Evolutionary conservation across 805 yeast species (phyloP), one percentile per base, ranked within the genome.

Genomic region (Yamadazyma insecticola): DNA sequence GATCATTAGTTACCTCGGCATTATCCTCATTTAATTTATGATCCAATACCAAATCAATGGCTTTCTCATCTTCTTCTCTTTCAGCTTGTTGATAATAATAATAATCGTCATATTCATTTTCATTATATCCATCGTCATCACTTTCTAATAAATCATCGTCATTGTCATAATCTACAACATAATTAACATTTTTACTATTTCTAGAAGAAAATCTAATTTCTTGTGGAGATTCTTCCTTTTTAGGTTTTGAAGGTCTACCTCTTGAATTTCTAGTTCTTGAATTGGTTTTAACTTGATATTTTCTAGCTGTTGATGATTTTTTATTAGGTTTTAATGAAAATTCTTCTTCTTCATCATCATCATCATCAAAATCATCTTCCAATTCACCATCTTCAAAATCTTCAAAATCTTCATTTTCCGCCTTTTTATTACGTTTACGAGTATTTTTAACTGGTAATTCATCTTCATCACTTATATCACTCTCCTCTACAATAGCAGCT

Each of bases 121-220:
- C 49, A 5, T 40, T 42, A 17, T 43, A 44, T 19, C 29, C 35
- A 22, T 50, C 64, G 5, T 48, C 56, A n/a, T 55, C 78, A 29
- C 67, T 57, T 36, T 63, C 78, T 26, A 74, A 51, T 25, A 76
- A 58, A 37, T 70, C 78, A 19, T 75, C 83, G 35, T 74, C 79
- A 30, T 73, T 72, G 6, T 77, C 82, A 20, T 71, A 71, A 39
- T 85, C 95, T 16, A 83, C 75, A 23, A 73, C 77, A 51, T 89
- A 89, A 52, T 86, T 87, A 25, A 89, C 78, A n/a, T 70, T 65
- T 40, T 65, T 75, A 32, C 47, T 55, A 46, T 79, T 81, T 53
- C 97, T 72, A 2, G 89, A 72, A 12, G 94, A 82, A 44, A 87
- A 86, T 37, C 97, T 70, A 11, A 84, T 62, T 41, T 82, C 88